Conservation (phyloP, 352 stramenopile species). For the Phytophthora rubi region DNA sequence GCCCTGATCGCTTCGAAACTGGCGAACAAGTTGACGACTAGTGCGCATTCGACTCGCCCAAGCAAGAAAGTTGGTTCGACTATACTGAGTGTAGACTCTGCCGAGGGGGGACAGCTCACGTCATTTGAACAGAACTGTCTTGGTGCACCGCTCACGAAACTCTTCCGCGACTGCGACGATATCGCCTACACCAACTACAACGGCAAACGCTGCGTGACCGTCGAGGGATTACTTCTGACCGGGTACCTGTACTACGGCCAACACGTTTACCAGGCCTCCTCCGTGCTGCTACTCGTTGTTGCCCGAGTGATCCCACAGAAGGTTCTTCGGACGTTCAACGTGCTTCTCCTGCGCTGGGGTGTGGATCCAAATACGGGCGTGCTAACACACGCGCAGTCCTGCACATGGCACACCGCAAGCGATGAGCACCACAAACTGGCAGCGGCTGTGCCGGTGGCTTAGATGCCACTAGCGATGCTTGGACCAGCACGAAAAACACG, state of each 20-base stretch:
- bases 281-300: not conserved
- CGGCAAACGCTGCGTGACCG: not conserved
- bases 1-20: too few species aligned
- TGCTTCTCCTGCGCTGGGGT: conserved; percentile 18
- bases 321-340: conserved; percentile 21
- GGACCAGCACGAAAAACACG: too few species aligned
- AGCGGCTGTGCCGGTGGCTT: not conserved
- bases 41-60: too few species aligned
- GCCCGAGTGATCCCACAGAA: conserved; percentile 9
- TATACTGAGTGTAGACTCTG: too few species aligned
- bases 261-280: not conserved
- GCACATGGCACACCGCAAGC: conserved; percentile 8
- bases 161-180: conserved; percentile 22
- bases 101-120: not conserved
- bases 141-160: not conserved
- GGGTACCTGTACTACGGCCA: not conserved
- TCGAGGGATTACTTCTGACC: not conserved
- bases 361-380: not conserved
- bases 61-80: too few species aligned
- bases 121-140: conserved; percentile 17
- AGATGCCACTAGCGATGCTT: not conserved
- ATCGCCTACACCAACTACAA: conserved; percentile 13
- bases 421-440: not conserved
- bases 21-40: too few species aligned
- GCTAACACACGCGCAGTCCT: conserved; percentile 1